Evolutionary conservation across 352 stramenopile species (phyloP).

Genomic region (Phytopythium aichiense): DNA sequence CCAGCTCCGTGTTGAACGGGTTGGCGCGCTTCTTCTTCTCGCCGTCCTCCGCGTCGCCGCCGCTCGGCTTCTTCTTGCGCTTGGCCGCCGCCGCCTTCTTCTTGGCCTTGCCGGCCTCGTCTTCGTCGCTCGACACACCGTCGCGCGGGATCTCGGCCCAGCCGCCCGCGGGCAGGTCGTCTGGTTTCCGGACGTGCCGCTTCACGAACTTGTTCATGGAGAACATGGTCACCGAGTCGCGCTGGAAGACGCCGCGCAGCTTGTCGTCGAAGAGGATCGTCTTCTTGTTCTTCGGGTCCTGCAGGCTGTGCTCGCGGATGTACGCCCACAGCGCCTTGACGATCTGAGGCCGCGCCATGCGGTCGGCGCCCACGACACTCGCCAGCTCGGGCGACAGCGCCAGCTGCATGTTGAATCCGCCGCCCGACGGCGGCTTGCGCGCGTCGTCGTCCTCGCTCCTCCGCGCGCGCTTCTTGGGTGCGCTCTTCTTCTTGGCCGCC

Average conservation of each 20-base stretch:
- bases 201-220: slow-evolving; percentile 89
- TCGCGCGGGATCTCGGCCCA: slow-evolving; percentile 77
- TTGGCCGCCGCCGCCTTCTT: slow-evolving; percentile 60
- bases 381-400: slow-evolving; percentile 76
- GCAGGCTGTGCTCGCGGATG: slow-evolving; percentile 92
- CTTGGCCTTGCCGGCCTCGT: slow-evolving; percentile 44
- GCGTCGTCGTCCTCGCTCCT: slow-evolving; percentile 17
- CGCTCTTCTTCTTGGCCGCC: slow-evolving; percentile 51
- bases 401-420: slow-evolving; percentile 77
- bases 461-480: slow-evolving; percentile 55
- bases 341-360: slow-evolving; percentile 89
- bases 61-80: slow-evolving; percentile 50
- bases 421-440: slow-evolving; percentile 19
- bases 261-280: slow-evolving; percentile 90
- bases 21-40: slow-evolving; percentile 57
- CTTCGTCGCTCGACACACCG: slow-evolving; percentile 79
- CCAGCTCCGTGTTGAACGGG: slow-evolving; percentile 73
- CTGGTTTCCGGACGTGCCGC: slow-evolving; percentile 74
- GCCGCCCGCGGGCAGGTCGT: slow-evolving; percentile 51
- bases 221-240: slow-evolving; percentile 87
- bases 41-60: slow-evolving; percentile 31
- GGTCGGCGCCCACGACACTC: slow-evolving; percentile 74
- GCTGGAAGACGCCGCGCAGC: slow-evolving; percentile 74
- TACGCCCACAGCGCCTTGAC: slow-evolving; percentile 97
- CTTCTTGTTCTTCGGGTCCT: slow-evolving; percentile 94